Conservation (phyloP, 108 stramenopile species). For the Aurantiochytrium sp. region DNA sequence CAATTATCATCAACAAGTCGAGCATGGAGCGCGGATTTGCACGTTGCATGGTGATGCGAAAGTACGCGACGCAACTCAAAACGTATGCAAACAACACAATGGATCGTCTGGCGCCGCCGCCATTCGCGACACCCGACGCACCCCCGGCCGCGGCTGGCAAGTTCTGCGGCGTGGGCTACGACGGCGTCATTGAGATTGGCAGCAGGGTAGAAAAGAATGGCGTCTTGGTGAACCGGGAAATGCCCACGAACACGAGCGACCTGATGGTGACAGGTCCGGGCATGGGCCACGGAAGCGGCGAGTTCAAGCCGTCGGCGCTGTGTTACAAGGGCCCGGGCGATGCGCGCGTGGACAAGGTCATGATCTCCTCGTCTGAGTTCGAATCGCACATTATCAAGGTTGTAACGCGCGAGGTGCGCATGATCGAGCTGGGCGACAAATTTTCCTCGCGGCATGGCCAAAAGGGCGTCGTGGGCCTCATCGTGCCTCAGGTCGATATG, state of each 20-base stretch:
- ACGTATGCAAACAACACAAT: conserved; percentile 17
- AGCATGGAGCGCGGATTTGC: conserved; percentile 96
- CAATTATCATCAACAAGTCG: conserved; percentile 94
- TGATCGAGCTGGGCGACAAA: conserved; percentile 89
- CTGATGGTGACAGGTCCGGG: background rate
- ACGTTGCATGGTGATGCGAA: conserved; percentile 55
- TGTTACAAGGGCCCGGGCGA: conserved; percentile 53
- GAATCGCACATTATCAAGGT: conserved; percentile 93
- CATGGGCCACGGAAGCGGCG: background rate
- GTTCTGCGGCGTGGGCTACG: conserved; percentile 29
- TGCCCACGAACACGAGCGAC: conserved; percentile 27
- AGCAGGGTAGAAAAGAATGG: conserved; percentile 37
- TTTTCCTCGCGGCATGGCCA: conserved; percentile 97
- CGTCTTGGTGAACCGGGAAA: conserved; percentile 50
- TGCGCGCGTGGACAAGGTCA: conserved; percentile 86
- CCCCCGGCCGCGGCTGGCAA: background rate
- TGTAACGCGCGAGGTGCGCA: conserved; percentile 89
- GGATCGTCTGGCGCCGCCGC: conserved; percentile 1
- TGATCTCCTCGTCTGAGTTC: conserved; percentile 57
- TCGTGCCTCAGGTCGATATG: conserved; percentile 97
- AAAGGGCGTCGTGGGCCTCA: conserved; percentile 99
- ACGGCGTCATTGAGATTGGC: conserved; percentile 48
- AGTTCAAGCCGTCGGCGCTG: background rate
- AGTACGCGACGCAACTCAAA: background rate
- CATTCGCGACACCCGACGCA: background rate